Base-by-base conservation (phyloP, 2,329 filamentous ascomycete species). In the Fonsecaea erecta region DNA sequence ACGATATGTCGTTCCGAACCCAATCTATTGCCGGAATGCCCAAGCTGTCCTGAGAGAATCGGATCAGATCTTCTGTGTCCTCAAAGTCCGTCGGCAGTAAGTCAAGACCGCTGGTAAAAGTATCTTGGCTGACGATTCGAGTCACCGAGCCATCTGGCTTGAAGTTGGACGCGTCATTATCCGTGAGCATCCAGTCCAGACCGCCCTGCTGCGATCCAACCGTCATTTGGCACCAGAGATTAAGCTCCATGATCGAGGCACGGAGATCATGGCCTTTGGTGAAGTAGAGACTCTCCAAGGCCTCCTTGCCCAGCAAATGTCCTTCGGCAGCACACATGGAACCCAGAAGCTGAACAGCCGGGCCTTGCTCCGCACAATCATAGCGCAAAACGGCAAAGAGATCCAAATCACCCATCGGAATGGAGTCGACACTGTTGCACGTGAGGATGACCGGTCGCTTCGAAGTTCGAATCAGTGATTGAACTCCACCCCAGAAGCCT, bases 171-270 rank as follows among this genome's bases (percentile, higher is more conserved):
- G 94, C 90, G 26, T 83, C 83, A 0, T 90, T 90, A 52, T 84
- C 85, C 8, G 91, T 90, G 89, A 94, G 63, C 89, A 96, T 91
- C 94, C 96, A 99, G 72, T 94, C 91, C 52, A 96, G 85, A 0
- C 95, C 94, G 21, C 91, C 90, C 71, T 90, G 90, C n/a, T 87
- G 83, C 74, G 97, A 95, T 4, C 95, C 96, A 9, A 99, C 87
- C 0, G 90, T 92, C 78, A 98, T 93, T 75, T 99, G 95, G 75
- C 96, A 99, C 94, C 94, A 99, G 75, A 96, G 95, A 75, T 96
- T 89, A 30, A 99, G 84, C 67, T 98, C 93, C 62, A 85, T 88
- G 55, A 99, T 86, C 1, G 90, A 88, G 24, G 89, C 92, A 61
- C 95, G 88, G 12, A 99, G 79, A 75, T 99, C 95, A 30, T 84